Evolutionary conservation across 371 early-diverging fungal species (phyloP), one percentile per base, ranked within the genome.

Genomic region (Encephalitozoon romaleae): DNA sequence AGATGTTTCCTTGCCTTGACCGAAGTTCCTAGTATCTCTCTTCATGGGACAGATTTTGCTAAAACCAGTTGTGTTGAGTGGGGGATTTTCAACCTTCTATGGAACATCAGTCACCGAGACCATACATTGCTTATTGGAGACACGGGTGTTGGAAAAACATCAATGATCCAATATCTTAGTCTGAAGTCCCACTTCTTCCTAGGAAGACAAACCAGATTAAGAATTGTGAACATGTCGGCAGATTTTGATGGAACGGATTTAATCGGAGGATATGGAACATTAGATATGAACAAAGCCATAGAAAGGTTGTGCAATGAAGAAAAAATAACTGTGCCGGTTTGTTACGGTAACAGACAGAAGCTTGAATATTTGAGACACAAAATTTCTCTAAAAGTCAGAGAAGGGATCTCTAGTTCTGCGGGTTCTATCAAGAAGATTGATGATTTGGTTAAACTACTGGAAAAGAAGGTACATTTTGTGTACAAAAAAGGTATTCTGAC

Each of bases 121-220:
- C 93, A 95, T 15, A 89, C 92, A 0, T 82, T 98, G 26, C 85
- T 99, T 2, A 90, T 96, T 2, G 99, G 99, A 70, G 97, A 97
- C 82, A 99, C 99, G 0, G 99, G 99, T 55, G 93, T 94, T 0
- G 99, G 99, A 69, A 99, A 99, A 85, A 99, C 99, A 0, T 92
- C 96, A 0, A 89, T 93, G 1, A 90, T 99, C 12, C 97, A 99
- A 84, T 89, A 93, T 63, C 86, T 99, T 92, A 95, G 5, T 51
- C 43, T 86, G 89, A 34, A 86, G 89, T 81, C 70, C 32, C 23
- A 71, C 30, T 18, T 42, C 67, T 83, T 42, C 32, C 74, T 67
- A 12, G 89, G 90, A 38, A 87, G 89, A 52, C 26, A 45, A 3
- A 25, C 11, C 43, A 42, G 55, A 30, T 88, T 96, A 69, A 86